Conservation (phyloP, 371 early-diverging fungal genomes). For the Mucor velutinosus region DNA sequence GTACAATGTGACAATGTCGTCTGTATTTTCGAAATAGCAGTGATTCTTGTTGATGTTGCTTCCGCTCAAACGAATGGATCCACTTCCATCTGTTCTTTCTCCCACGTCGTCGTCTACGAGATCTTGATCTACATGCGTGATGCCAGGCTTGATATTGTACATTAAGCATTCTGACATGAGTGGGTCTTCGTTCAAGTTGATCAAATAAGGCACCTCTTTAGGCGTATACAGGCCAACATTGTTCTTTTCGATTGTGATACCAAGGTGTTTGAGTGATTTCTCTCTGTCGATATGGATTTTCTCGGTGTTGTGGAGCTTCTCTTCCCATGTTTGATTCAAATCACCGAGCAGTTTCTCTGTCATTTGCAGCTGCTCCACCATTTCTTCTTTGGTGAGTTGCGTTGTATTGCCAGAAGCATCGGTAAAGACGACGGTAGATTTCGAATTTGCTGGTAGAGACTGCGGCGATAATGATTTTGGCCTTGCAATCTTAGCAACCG, state of each 20-base stretch:
- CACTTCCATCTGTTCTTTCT: slow-evolving; percentile 12
- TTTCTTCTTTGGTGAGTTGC: slow-evolving; percentile 54
- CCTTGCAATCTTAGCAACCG: neutral
- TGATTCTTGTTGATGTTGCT: slow-evolving; percentile 72
- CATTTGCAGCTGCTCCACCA: slow-evolving; percentile 76
- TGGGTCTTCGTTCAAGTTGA: slow-evolving; percentile 87
- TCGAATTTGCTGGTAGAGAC: neutral
- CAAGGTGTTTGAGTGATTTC: slow-evolving; percentile 71
- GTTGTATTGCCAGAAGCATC: slow-evolving; percentile 48
- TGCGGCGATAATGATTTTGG: slow-evolving; percentile 1
- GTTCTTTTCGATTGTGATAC: slow-evolving; percentile 70
- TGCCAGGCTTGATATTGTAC: slow-evolving; percentile 77
- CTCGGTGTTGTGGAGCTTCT: slow-evolving; percentile 73
- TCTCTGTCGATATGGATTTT: slow-evolving; percentile 71
- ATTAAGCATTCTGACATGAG: slow-evolving; percentile 84
- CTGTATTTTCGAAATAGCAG: slow-evolving; percentile 75
- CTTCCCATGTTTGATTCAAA: slow-evolving; percentile 80
- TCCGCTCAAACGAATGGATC: slow-evolving; percentile 77
- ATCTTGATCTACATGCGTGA: slow-evolving; percentile 67
- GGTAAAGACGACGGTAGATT: slow-evolving; percentile 43
- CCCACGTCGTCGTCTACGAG: slow-evolving; percentile 31
- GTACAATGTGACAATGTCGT: slow-evolving; percentile 67
- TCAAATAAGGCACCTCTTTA: slow-evolving; percentile 78
- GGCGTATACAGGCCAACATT: slow-evolving; percentile 79
- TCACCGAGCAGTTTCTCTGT: slow-evolving; percentile 83